Conservation (phyloP, 2,329 filamentous ascomycete genomes). For the Aspergillus arachidicola region DNA sequence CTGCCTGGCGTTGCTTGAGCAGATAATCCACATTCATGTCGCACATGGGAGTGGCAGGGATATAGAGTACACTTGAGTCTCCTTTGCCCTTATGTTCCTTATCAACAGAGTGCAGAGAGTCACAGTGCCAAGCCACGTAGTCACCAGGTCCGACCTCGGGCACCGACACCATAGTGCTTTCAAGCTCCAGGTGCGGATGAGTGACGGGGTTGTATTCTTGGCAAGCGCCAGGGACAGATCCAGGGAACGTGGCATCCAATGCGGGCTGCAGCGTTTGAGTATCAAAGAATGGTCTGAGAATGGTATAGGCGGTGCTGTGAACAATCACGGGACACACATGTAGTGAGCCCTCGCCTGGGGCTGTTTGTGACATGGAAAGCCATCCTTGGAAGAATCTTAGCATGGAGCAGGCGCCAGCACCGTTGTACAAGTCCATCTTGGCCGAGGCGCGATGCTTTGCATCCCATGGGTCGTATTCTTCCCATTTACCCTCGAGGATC, state of each 20-base stretch:
- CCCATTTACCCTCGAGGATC: slow-evolving; percentile 76
- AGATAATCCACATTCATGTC: slow-evolving; percentile 73
- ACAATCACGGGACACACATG: slow-evolving; percentile 77
- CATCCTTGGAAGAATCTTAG: slow-evolving; percentile 91
- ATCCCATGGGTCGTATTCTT: slow-evolving; percentile 81
- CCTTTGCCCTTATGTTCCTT: slow-evolving; percentile 68
- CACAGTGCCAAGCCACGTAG: slow-evolving; percentile 79
- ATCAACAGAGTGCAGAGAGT: slow-evolving; percentile 81
- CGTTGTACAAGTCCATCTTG: slow-evolving; percentile 75
- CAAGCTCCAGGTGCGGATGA: slow-evolving; percentile 71
- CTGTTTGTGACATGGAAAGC: slow-evolving; percentile 73
- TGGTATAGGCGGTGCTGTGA: slow-evolving; percentile 75
- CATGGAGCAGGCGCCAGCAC: slow-evolving; percentile 78
- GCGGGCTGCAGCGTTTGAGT: slow-evolving; percentile 49
- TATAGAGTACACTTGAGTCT: slow-evolving; percentile 86
- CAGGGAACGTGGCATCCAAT: slow-evolving; percentile 60
- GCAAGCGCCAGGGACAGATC: slow-evolving; percentile 67
- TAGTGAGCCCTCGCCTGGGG: slow-evolving; percentile 75
- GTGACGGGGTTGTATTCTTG: slow-evolving; percentile 67
- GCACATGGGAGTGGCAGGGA: slow-evolving; percentile 82
- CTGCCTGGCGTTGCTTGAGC: slow-evolving; percentile 69
- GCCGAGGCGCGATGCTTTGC: slow-evolving; percentile 68
- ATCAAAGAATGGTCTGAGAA: slow-evolving; percentile 83
- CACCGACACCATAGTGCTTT: slow-evolving; percentile 70
- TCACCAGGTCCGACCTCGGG: slow-evolving; percentile 72